Base-by-base conservation (phyloP, 2,329 filamentous ascomycete species). In the Massarina eburnea region DNA sequence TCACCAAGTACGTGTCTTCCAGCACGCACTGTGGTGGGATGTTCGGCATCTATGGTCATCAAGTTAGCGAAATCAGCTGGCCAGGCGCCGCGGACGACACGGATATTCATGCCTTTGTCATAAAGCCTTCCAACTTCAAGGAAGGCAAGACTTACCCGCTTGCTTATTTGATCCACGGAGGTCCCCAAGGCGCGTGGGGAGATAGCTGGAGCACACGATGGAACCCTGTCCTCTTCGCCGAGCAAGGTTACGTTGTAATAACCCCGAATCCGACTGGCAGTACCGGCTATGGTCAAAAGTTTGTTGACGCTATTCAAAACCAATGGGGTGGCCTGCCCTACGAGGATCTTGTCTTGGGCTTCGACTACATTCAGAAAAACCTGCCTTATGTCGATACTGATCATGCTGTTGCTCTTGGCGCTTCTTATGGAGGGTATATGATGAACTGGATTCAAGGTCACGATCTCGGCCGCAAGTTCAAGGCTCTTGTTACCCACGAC, bases 291-390 rank as follows among this genome's bases (percentile, higher is more conserved):
- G 90, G 90, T 4, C 86, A 92, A 72, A 79, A 80, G 24, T 81
- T 92, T 44, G 83, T 84, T 24, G 84, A 95, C 63, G 86, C 83
- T 0, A 95, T 96, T 61, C 76, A 81, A 40, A 78, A 83, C 45
- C 79, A 95, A 54, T 96, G 91, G 91, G 91, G 91, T 52, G 89
- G 89, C 4, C 78, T 82, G 29, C 91, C 91, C 0, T 96, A 95
- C 66, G 71, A 88, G 22, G 91, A 96, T 62, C 77, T 96, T 15
- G 88, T 87, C 21, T 83, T 85, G 49, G 85, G 85, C 49, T 89
- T 91, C 63, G 85, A 92, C 55, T 83, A 88, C 67, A 80, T 95
- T 36, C 78, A 81, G 53, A 71, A 81, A 22, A 77, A 87, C 45
- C 68, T 91, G 57, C 66, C 75, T 1, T 89, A 85, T 55, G 81